phyloP scores from a whole-genome alignment of 352 stramenopile genomes.

The Halophytophthora polymorphica region DNA sequence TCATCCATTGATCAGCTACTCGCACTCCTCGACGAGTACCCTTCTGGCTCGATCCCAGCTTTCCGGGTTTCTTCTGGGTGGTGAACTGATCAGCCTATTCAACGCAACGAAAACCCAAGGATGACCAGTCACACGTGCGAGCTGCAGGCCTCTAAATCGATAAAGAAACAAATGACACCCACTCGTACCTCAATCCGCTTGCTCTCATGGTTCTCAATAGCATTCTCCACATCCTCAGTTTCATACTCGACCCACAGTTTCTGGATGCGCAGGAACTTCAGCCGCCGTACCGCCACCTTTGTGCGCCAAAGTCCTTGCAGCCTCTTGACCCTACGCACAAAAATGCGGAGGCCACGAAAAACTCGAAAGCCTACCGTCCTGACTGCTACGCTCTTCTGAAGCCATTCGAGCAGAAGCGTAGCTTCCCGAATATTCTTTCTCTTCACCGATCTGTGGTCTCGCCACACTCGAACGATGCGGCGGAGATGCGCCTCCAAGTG shows the following conservation, averaged over 20 bases:
- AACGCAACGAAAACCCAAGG: slow-evolving; percentile 1
- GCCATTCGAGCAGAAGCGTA: slow-evolving; percentile 50
- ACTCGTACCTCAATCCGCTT: slow-evolving; percentile 29
- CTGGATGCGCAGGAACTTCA: slow-evolving; percentile 37
- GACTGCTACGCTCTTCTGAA: slow-evolving; percentile 59
- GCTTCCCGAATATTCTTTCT: slow-evolving; percentile 29
- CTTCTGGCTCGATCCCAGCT: slow-evolving; percentile 17
- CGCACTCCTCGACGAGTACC: slow-evolving; percentile 5
- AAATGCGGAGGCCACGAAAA: slow-evolving; percentile 51
- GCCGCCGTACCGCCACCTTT: slow-evolving; percentile 35
- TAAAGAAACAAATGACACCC: no score
- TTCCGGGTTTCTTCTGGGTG: slow-evolving; percentile 17
- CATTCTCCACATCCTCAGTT: slow-evolving; percentile 43
- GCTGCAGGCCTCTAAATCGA: no score
- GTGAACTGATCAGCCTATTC: slow-evolving; percentile 10
- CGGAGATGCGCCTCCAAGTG: slow-evolving; percentile 36
- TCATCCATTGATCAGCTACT: slow-evolving; percentile 38
- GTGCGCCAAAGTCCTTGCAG: slow-evolving; percentile 50
- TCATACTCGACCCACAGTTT: slow-evolving; percentile 53
- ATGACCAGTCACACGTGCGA: not conserved
- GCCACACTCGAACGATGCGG: slow-evolving; percentile 44
- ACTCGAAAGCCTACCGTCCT: slow-evolving; percentile 53
- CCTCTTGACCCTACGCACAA: slow-evolving; percentile 45
- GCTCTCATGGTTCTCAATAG: slow-evolving; percentile 39
- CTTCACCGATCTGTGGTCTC: slow-evolving; percentile 31